Evolutionary conservation across 2,329 filamentous ascomycete genomes (phyloP), one percentile per base, ranked within the genome.

Genomic region (Cercospora citrullina): DNA sequence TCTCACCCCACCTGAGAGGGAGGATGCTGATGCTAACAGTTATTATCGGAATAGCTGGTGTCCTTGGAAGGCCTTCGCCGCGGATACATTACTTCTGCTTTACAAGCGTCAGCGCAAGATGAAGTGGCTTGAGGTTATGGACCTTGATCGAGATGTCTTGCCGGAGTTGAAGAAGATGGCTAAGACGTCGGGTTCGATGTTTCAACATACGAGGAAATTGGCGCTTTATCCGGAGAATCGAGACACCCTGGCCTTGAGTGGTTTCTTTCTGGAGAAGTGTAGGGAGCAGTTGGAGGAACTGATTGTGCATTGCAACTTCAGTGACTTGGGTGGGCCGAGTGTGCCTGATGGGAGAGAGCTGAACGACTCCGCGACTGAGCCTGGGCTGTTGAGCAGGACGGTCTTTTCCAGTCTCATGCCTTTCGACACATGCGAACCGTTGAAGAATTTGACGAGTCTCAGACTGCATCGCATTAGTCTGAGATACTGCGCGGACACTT

Each of bases 91-190:
- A 68, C 67, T 83, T 18, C 71, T 84, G 48, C 77, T 85, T 9
- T 83, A 83, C 73, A 79, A 79, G 70, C 83, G 81, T 70, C 83
- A 85, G 77, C 81, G 80, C 72, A 77, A 78, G 62, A 79, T 85
- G 79, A 81, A 81, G 68, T 83, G 81, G 80, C 75, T 84, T 18
- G 82, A 84, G 69, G 81, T 79, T 61, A 83, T 84, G 69, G 77
- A 81, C 23, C 75, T 84, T 12, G 82, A 84, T 68, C 76, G 77
- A n/a, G 72, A 79, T 42, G 77, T 82, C 12, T 69, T 83, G 18
- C 75, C 77, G 1, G 79, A 81, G 48, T 69, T 84, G 6, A 79
- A 83, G 72, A 80, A 81, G 73, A 77, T 80, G 26, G 74, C 77
- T 6, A 74, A 78, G 39, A 26, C 77, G 33, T 78, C 83, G 59